Conservation (phyloP, 306 rosid species). For the Fragaria vesca region DNA sequence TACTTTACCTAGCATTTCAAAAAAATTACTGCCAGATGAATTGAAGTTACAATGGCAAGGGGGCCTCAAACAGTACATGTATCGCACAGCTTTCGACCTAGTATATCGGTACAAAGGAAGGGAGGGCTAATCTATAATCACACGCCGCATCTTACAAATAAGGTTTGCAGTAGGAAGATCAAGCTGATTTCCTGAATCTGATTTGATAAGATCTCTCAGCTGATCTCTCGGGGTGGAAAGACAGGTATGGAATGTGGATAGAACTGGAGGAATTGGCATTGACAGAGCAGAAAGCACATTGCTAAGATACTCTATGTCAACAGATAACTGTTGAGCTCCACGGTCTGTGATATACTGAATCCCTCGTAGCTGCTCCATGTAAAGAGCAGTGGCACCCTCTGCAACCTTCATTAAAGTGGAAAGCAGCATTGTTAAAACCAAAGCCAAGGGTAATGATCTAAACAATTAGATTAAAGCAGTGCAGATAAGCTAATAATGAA, state of each 20-base stretch:
- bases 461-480: not conserved
- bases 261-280: slow-evolving; percentile 79
- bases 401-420: slow-evolving; percentile 59
- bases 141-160: slow-evolving; percentile 84
- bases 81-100: not conserved
- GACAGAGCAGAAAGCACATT: slow-evolving; percentile 92
- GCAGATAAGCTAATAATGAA: not conserved
- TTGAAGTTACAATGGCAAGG: not conserved
- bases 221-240: slow-evolving; percentile 73
- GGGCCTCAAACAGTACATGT: not conserved
- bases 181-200: slow-evolving; percentile 68
- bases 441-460: not conserved
- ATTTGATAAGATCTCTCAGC: slow-evolving; percentile 66
- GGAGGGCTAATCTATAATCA: slow-evolving; percentile 40
- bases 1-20: not conserved
- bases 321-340: slow-evolving; percentile 89
- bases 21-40: not conserved
- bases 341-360: slow-evolving; percentile 85
- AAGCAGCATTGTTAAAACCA: not conserved
- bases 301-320: slow-evolving; percentile 87
- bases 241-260: slow-evolving; percentile 75
- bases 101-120: not conserved
- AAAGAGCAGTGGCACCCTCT: slow-evolving; percentile 95
- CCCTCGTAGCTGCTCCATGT: slow-evolving; percentile 86
- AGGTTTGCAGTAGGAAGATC: slow-evolving; percentile 92